phyloP scores from a whole-genome alignment of 2,329 filamentous ascomycete species.

The Herpotrichia juniperi region DNA sequence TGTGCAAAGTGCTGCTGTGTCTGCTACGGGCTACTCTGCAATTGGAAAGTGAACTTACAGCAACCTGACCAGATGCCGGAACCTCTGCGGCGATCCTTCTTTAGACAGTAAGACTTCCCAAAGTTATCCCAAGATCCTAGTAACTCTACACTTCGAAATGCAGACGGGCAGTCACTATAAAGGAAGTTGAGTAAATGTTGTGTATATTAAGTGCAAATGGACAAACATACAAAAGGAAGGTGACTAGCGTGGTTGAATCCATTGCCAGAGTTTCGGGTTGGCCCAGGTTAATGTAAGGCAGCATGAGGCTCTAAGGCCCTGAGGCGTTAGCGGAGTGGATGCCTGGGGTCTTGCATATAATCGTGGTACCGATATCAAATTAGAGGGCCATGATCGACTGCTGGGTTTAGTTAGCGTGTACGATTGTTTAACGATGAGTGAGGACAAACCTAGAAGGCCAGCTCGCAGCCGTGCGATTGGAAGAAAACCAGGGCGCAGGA shows the following conservation, averaged over 20 bases:
- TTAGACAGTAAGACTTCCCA: conserved; percentile 76
- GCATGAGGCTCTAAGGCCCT: conserved; percentile 28
- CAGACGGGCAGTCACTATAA: conserved; percentile 41
- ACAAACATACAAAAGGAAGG: conserved; percentile 58
- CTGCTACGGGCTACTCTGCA: too few relatives aligned
- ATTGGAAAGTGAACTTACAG: too few relatives aligned
- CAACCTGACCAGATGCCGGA: conserved; percentile 84
- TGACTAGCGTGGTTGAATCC: conserved; percentile 66
- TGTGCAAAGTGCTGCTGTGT: too few relatives aligned
- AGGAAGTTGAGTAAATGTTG: conserved; percentile 24
- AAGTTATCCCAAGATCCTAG: conserved; percentile 98
- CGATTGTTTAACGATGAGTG: conserved; percentile 28
- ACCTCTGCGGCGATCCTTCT: conserved; percentile 77
- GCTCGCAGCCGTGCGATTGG: conserved; percentile 27
- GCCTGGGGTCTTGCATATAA: conserved; percentile 21
- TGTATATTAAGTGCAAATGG: conserved; percentile 21
- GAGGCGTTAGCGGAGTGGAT: conserved; percentile 31
- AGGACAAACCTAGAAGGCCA: conserved; percentile 20
- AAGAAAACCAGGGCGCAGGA: neutral
- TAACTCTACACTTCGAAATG: conserved; percentile 74
- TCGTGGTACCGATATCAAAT: conserved; percentile 29
- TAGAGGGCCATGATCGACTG: conserved; percentile 33
- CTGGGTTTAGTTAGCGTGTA: conserved; percentile 27
- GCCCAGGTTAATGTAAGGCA: conserved; percentile 33
- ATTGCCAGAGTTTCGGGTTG: conserved; percentile 33